Evolutionary conservation across 1,284 basidiomycete species (phyloP).

Genomic region (Leccinum huronense): DNA sequence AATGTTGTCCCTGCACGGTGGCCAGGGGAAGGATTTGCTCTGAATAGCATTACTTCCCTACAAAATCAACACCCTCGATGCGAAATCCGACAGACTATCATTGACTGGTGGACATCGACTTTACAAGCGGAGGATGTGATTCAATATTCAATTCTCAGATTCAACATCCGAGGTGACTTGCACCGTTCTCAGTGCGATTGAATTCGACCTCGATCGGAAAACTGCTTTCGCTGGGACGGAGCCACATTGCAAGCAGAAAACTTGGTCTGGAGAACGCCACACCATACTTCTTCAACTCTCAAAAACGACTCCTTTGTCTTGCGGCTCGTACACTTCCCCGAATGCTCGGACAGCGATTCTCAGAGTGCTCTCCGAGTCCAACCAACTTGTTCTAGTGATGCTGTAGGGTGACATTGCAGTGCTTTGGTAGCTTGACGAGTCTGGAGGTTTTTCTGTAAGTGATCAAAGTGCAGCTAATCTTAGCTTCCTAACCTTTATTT

Average conservation of each 20-base stretch:
- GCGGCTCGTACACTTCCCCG: conserved; percentile 27
- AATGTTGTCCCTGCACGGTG: conserved; percentile 74
- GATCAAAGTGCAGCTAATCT: background rate
- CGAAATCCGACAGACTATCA: conserved; percentile 31
- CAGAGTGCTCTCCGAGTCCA: conserved; percentile 64
- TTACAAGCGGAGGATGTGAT: conserved; percentile 35
- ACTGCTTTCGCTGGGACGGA: conserved; percentile 62
- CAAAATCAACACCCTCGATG: conserved; percentile 16
- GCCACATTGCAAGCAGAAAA: conserved; percentile 55
- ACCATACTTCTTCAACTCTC: conserved; percentile 16
- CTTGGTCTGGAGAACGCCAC: conserved; percentile 54
- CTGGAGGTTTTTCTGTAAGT: conserved; percentile 44
- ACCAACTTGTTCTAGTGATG: conserved; percentile 62
- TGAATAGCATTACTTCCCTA: conserved; percentile 42
- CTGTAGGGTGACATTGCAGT: conserved; percentile 74
- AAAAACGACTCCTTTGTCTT: conserved; percentile 25
- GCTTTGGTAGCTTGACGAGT: conserved; percentile 57
- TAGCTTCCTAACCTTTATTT: conserved; percentile 3
- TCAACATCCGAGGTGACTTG: conserved; percentile 30
- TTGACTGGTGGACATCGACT: conserved; percentile 10
- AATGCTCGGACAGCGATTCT: conserved; percentile 56
- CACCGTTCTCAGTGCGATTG: conserved; percentile 44
- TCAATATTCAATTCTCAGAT: conserved; percentile 39
- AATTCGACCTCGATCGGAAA: conserved; percentile 69
- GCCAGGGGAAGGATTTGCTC: conserved; percentile 78